Evolutionary conservation across 345 rosid genomes (phyloP), one percentile per base, ranked within the genome.

Genomic region (Rubroshorea leprosula): DNA sequence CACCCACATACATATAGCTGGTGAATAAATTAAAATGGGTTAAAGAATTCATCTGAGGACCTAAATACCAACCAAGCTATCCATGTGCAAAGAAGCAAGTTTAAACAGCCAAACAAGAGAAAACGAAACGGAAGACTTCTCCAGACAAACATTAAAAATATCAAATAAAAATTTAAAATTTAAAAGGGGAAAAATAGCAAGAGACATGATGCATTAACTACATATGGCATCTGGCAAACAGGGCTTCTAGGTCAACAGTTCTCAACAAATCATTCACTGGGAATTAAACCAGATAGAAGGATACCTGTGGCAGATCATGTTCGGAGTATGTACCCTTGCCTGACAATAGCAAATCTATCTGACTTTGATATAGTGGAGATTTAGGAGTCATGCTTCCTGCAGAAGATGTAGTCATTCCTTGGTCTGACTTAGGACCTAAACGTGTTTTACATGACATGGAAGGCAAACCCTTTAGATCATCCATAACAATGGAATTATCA

Each of bases 311-410:
- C 71, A 76, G 58, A 73, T 94, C 99, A 64, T 84, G 72, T 83
- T 94, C 99, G 21, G 82, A 73, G 69, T 70, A 85, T 63, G 76
- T 74, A 66, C 87, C 85, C 80, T 94, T 94, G 64, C 95, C 97
- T 41, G 86, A 82, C 68, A 89, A 74, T 47, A 83, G 80, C 75
- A 81, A 62, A 63, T 94, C 99, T 69, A 94, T 78, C 64, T 83
- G 99, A 81, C 89, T 83, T 87, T 54, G 99, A 97, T 50, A 74
- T 61, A 86, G 65, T 11, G 99, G 97, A 70, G 99, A 94, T 70
- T 95, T 83, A 59, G 99, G 99, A 68, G 99, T 94, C 89, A 90
- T 81, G 80, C 99, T 94, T 63, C 99, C 93, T 61, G 90, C 97
- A 26, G 97, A 35, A 35, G 41, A 90, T 56, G 97, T 87, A 39